These are phyloP conservation scores for Scutellaria minor DNA, from an alignment of 257 asterid species.

Conservation along the genomic window DNA sequence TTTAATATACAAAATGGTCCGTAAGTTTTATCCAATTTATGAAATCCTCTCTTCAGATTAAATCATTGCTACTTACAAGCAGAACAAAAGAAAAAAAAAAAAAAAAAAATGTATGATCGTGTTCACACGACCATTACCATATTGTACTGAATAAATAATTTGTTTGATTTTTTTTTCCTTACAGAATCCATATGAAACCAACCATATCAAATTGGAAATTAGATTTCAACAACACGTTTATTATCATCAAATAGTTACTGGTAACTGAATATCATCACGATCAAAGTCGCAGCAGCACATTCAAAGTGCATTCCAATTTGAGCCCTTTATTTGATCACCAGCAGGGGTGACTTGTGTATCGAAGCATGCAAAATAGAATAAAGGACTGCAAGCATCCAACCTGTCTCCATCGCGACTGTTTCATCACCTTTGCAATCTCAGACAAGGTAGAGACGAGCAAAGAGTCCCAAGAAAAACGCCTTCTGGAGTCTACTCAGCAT, in stretches of 20 bases:
- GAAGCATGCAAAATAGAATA: background rate
- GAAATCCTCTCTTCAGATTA: too few relatives aligned
- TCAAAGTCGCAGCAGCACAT: conserved; percentile 3
- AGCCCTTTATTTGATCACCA: conserved; percentile 28
- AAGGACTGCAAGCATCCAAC: conserved; percentile 17
- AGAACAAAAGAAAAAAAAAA: too few relatives aligned
- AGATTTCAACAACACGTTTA: background rate
- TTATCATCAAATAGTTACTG: background rate
- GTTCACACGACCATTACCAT: too few relatives aligned
- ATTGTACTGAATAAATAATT: too few relatives aligned
- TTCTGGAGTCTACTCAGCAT: conserved; percentile 8
- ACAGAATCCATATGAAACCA: background rate
- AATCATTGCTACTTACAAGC: too few relatives aligned
- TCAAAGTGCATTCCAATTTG: background rate
- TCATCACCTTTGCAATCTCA: conserved; percentile 26
- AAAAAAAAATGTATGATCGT: too few relatives aligned
- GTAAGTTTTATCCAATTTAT: background rate
- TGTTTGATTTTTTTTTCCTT: background rate
- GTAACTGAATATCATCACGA: conserved; percentile 4
- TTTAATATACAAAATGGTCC: background rate
- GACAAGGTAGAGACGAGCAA: background rate
- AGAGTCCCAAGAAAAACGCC: background rate
- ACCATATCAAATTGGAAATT: too few relatives aligned
- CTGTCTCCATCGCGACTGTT: background rate
- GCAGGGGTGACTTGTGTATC: background rate